These are phyloP conservation scores for Penicillium sp. DNA, from an alignment of 2,329 filamentous ascomycete genomes.

Conservation along the genomic window DNA sequence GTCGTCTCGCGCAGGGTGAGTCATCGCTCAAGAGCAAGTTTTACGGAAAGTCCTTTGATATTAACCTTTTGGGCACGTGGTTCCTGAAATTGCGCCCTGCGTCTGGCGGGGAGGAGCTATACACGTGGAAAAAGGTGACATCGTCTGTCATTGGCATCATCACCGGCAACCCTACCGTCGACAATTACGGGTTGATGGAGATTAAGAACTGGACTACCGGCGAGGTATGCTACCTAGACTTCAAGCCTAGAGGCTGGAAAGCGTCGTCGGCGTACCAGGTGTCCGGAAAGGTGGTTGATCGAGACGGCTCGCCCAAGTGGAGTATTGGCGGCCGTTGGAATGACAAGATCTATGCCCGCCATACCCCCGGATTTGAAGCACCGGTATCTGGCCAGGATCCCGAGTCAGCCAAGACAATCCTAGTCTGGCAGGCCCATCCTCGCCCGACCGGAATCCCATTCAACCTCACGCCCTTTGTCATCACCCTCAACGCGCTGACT, in stretches of 20 bases:
- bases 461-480: slow-evolving; percentile 93
- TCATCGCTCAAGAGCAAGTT: slow-evolving; percentile 96
- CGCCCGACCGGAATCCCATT: slow-evolving; percentile 88
- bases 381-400: slow-evolving; percentile 59
- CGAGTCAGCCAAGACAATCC: slow-evolving; percentile 72
- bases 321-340: slow-evolving; percentile 96
- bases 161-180: slow-evolving; percentile 92
- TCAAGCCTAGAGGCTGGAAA: slow-evolving; percentile 96
- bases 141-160: slow-evolving; percentile 98
- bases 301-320: slow-evolving; percentile 79
- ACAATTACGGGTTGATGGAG: slow-evolving; percentile 97
- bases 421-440: slow-evolving; percentile 89
- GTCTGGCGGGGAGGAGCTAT: slow-evolving; percentile 79
- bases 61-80: slow-evolving; percentile 96
- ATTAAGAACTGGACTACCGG: slow-evolving; percentile 97
- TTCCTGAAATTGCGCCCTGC: slow-evolving; percentile 83
- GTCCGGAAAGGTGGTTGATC: slow-evolving; percentile 81
- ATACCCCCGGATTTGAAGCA: slow-evolving; percentile 88
- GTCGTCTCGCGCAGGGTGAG: slow-evolving; percentile 66
- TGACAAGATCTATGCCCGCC: slow-evolving; percentile 91
- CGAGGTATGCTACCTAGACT: slow-evolving; percentile 85
- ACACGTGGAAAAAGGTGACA: slow-evolving; percentile 99
- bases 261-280: slow-evolving; percentile 89
- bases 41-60: slow-evolving; percentile 95
- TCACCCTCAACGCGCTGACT: slow-evolving; percentile 90